Percentiles rank a stretch among this genome's conserved stretches.
phyloP scores from a whole-genome alignment of 305 asterid species.

The Fraxinus floribunda region DNA sequence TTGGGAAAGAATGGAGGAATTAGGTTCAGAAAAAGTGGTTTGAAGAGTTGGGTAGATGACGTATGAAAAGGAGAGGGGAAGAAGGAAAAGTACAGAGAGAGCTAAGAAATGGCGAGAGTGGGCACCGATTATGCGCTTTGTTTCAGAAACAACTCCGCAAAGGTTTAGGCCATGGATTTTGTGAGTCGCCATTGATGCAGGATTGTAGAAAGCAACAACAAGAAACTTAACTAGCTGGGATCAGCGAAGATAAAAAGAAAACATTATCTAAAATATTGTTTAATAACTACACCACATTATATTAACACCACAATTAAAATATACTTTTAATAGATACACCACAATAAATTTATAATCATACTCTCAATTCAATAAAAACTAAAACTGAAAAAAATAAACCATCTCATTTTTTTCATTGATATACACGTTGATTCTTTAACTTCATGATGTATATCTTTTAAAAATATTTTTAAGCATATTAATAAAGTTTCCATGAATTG shows the following conservation, averaged over 20 bases:
- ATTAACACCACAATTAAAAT: too few relatives aligned
- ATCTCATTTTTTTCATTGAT: too few relatives aligned
- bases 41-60: slow-evolving; percentile 46
- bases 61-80: slow-evolving; percentile 53
- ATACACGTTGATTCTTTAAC: too few relatives aligned
- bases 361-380: too few relatives aligned
- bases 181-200: not conserved
- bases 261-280: too few relatives aligned
- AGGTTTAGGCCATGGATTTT: slow-evolving; percentile 41
- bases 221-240: not conserved
- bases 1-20: slow-evolving; percentile 23
- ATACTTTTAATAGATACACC: too few relatives aligned
- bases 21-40: slow-evolving; percentile 15
- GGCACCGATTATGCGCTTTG: slow-evolving; percentile 60
- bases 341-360: too few relatives aligned
- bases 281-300: too few relatives aligned
- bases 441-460: too few relatives aligned
- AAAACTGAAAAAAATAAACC: too few relatives aligned
- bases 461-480: too few relatives aligned
- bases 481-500: too few relatives aligned
- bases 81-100: slow-evolving; percentile 63
- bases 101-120: slow-evolving; percentile 73
- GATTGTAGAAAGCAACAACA: not conserved
- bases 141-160: slow-evolving; percentile 55
- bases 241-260: not conserved